A percentile compares a stretch with the other conserved stretches of the same genome.
These are phyloP conservation scores for Leptographium radiaticola DNA, from an alignment of 2,329 filamentous ascomycete genomes.

Conservation along the genomic window DNA sequence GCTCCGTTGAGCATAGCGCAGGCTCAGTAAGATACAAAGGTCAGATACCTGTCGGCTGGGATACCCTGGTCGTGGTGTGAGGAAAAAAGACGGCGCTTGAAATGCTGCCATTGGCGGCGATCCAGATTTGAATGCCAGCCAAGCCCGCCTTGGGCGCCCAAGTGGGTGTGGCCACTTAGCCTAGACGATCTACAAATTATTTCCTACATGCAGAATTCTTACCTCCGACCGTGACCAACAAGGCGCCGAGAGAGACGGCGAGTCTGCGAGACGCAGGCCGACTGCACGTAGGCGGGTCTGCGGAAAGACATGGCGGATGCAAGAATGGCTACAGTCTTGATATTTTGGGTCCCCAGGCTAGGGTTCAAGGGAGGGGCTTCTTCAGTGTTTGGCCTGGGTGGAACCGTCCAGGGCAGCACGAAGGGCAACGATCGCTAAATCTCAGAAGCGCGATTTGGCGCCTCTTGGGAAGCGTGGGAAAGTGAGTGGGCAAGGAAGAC, in stretches of 20 bases:
- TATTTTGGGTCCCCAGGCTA: not conserved
- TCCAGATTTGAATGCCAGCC: conserved; percentile 4
- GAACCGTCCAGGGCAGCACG: not conserved
- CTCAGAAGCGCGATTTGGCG: not conserved
- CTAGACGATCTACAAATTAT: not conserved
- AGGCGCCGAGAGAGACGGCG: too few relatives aligned
- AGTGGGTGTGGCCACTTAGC: not conserved
- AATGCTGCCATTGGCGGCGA: conserved; percentile 6
- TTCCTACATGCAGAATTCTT: too few relatives aligned
- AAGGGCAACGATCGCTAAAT: not conserved
- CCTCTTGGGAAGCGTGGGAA: not conserved
- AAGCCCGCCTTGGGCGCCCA: not conserved
- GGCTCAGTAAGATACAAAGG: not conserved
- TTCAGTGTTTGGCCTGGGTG: not conserved
- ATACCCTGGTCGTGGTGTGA: conserved; percentile 1
- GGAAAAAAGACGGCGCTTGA: not conserved
- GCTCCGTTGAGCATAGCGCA: not conserved
- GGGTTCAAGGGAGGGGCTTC: not conserved
- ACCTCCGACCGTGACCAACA: too few relatives aligned
- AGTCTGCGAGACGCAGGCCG: too few relatives aligned
- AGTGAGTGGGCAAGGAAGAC: too few relatives aligned
- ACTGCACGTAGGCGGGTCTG: not conserved
- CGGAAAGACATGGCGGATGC: not conserved
- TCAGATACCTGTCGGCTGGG: not conserved
- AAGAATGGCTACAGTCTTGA: not conserved